Base-by-base conservation (phyloP, 805 yeast genomes). In the Lipomyces starkeyi region DNA sequence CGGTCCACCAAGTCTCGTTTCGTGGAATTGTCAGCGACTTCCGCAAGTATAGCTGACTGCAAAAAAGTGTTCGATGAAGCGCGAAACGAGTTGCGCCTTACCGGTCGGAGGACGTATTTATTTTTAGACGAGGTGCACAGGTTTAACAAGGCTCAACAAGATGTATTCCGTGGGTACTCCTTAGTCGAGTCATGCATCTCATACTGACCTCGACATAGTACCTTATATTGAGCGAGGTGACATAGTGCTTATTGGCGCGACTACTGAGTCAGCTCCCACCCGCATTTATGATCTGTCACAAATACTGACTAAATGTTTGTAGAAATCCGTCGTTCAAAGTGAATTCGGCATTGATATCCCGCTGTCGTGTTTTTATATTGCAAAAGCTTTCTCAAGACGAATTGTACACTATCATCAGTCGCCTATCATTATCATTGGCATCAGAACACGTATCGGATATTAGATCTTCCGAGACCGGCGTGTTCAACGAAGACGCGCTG, bases 81-180 rank as follows among this genome's bases (percentile, higher is more conserved):
- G 63, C 68, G 76, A 59, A 77, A 80, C 68, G 81, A 87, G 74
- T 70, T 83, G 80, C 78, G 75, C 61, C 72, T 84, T 71, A 81
- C 88, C 64, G 79, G 82, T 63, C 77, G 88, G 56, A 80, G 84
- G 61, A 86, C 97, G 0, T 87, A 91, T 9, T 81, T 95, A 13
- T 95, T 95, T 75, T 86, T 93, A 62, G 99, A 95, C 79, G 99
- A 95, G 76, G 90, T 95, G 52, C 99, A 95, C 76, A 80, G 99
- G 40, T 93, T 92, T 76, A 88, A 88, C 72, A 89, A 90, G 68
- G 82, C 87, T 0, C 99, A 95, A 75, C 99, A 95, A 77, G 98
- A 95, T 77, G 84, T 88, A 59, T 85, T 96, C 59, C 80, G 74
- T 73, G 61, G 27, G 75, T 61, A 27, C 13, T 13, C 22, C 4